A percentile compares a stretch with the other conserved stretches of the same genome.
phyloP scores from a whole-genome alignment of 768 basidiomycete species.

The Auricularia sp. region DNA sequence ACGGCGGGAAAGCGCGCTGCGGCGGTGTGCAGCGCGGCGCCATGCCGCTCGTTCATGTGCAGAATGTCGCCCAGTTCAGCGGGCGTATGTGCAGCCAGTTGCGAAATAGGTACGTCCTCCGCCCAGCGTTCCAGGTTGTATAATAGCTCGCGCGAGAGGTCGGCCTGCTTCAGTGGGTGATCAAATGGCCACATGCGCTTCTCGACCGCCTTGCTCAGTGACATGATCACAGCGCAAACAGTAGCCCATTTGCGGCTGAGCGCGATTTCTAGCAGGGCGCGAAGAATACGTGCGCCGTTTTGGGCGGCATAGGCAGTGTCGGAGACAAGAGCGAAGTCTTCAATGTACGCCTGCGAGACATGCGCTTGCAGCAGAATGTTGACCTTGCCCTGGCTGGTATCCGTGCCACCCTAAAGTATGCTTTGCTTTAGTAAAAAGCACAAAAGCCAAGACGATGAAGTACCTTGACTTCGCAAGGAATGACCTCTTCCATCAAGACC shows the following conservation, averaged over 20 bases:
- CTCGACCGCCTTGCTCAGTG: constrained; percentile 88
- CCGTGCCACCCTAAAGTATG: constrained; percentile 44
- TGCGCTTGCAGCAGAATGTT: constrained; percentile 89
- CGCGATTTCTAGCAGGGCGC: constrained; percentile 91
- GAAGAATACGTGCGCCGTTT: constrained; percentile 86
- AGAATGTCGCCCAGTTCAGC: constrained; percentile 66
- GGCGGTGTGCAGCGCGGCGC: constrained; percentile 63
- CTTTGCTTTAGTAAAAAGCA: background rate
- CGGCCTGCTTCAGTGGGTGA: constrained; percentile 77
- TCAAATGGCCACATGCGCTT: constrained; percentile 92
- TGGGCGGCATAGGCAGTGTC: constrained; percentile 91
- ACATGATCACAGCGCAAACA: constrained; percentile 68
- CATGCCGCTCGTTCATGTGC: constrained; percentile 79
- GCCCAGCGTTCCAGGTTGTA: constrained; percentile 72
- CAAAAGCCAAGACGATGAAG: constrained; percentile 8
- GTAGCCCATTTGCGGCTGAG: constrained; percentile 88
- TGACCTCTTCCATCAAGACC: constrained; percentile 43
- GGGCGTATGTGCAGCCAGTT: constrained; percentile 59
- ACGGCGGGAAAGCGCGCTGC: constrained; percentile 79
- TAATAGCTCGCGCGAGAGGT: constrained; percentile 65
- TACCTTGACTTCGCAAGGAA: constrained; percentile 69
- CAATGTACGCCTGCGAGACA: constrained; percentile 69
- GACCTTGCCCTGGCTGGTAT: constrained; percentile 71
- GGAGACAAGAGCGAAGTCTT: constrained; percentile 94
- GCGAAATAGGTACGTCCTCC: constrained; percentile 65